These are phyloP conservation scores for Boehmeria nivea DNA, from an alignment of 306 rosid genomes.

Conservation along the genomic window DNA sequence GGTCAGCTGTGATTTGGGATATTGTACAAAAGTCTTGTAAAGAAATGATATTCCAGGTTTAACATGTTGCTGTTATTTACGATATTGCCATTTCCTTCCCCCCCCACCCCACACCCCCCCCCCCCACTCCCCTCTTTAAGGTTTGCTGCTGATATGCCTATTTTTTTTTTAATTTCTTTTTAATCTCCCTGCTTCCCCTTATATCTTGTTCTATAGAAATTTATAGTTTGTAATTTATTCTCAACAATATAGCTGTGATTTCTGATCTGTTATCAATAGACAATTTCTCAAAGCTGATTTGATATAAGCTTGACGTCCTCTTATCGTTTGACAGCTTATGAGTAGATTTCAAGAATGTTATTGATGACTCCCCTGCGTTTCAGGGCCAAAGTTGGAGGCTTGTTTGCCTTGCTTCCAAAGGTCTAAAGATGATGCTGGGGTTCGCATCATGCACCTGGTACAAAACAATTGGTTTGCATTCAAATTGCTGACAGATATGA, in stretches of 20 bases:
- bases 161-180: neutral
- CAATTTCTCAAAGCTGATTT: too few species aligned
- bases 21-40: constrained; percentile 11
- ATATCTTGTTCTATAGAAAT: too few species aligned
- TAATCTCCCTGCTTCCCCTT: neutral
- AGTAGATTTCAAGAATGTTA: constrained; percentile 16
- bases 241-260: too few species aligned
- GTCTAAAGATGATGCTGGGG: constrained; percentile 28
- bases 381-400: constrained; percentile 49
- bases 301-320: constrained; percentile 1
- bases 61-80: constrained; percentile 4
- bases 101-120: too few species aligned
- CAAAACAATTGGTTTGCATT: too few species aligned
- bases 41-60: constrained; percentile 14
- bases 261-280: too few species aligned
- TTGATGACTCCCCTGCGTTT: constrained; percentile 36
- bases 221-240: too few species aligned
- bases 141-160: neutral
- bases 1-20: constrained; percentile 3
- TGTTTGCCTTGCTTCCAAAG: constrained; percentile 39
- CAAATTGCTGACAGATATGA: constrained; percentile 7
- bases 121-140: neutral
- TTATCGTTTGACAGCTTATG: constrained; percentile 17
- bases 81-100: neutral
- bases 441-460: constrained; percentile 16